A percentile compares a stretch with the other conserved stretches of the same genome.
Evolutionary conservation across 192 early-diverging fungal genomes (phyloP).

Genomic region (Phlyctochytrium bullatum): DNA sequence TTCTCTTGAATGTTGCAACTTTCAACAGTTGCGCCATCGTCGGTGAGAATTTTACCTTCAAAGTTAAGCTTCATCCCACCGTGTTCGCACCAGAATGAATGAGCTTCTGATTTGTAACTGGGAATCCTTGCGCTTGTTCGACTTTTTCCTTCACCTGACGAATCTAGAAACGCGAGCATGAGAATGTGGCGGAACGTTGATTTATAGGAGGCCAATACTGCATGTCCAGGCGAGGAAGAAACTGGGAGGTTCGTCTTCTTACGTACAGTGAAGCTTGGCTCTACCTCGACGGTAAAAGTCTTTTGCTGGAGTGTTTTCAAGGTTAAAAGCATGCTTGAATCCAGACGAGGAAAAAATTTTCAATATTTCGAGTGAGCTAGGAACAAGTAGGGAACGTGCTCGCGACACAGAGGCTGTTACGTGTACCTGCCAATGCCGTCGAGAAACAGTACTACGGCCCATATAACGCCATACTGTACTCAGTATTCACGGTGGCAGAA

Average conservation of each 20-base stretch:
- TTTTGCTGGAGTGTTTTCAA: constrained; percentile 92
- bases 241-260: neutral
- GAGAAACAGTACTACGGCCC: no score
- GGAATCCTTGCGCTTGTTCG: constrained; percentile 66
- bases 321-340: constrained; percentile 71
- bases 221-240: neutral
- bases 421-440: no score
- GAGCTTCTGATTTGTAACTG: constrained; percentile 75
- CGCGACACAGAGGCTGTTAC: no score
- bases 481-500: no score
- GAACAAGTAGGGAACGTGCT: no score
- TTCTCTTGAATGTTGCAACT: constrained; percentile 81
- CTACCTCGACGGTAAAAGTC: constrained; percentile 76
- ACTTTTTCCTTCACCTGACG: constrained; percentile 76
- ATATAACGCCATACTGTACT: no score
- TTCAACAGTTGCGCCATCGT: constrained; percentile 65
- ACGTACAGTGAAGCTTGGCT: constrained; percentile 52
- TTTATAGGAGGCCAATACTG: neutral
- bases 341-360: no score
- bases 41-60: constrained; percentile 82
- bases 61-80: neutral
- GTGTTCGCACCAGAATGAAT: constrained; percentile 78
- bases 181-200: neutral
- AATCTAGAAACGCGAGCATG: constrained; percentile 49
- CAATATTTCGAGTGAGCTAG: no score